Evolutionary conservation across 108 stramenopile genomes (phyloP), one percentile per base, ranked within the genome.

Genomic region (Cyclotella cryptica): DNA sequence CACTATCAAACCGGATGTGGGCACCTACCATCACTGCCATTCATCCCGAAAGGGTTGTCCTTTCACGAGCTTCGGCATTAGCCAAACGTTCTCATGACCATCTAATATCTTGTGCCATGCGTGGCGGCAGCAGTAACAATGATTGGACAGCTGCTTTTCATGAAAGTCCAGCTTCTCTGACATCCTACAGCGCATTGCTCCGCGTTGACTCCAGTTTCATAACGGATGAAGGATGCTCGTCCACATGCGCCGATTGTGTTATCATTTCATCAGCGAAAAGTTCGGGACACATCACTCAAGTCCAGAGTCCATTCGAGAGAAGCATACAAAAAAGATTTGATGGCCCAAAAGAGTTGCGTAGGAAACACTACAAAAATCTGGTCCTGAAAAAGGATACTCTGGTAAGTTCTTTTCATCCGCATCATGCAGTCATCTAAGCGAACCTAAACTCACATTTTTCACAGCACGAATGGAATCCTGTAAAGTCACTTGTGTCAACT

Each of bases 291-390:
- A 64, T 4, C 62, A 80, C 52, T 72, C 47, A 44, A 39, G 30
- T 69, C 14, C 43, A 81, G 72, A 88, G 77, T 60, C 83, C 90
- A 0, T 95, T 85, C 64, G 86, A 80, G 19, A 77, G 84, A 39
- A 93, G 92, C 65, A 72, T 88, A 40, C 78, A 81, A 35, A 80
- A 76, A 13, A 61, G 79, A 21, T 83, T 26, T 44, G 52, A 66
- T 35, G 95, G 95, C 8, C 91, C 91, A 15, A 93, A 93, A 51
- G 71, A 68, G 22, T 79, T 93, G 17, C 80, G 90, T 3, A 81
- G 71, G 67, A 93, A 89, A 66, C 30, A 84, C 15, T 96, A 90
- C 73, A 89, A 90, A 54, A 96, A 96, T 67, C 67, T 96, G 26
- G 55, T 51, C 45, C 66, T 77, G 35, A 78, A 62, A 26, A 79